These are phyloP conservation scores for Opeltia flavorubescens DNA, from an alignment of 495 filamentous ascomycete genomes.

Conservation along the genomic window DNA sequence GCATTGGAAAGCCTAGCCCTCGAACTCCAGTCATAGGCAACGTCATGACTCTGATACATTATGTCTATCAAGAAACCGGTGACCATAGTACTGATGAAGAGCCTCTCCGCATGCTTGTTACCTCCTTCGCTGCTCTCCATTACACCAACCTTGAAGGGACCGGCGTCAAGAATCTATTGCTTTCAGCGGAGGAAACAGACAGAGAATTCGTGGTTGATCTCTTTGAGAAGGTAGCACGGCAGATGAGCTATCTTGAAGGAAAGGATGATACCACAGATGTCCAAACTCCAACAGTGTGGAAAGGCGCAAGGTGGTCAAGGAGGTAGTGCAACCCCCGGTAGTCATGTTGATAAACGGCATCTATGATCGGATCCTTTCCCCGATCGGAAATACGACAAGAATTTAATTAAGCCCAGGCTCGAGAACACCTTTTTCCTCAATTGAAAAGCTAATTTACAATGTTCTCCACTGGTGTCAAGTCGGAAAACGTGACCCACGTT, in stretches of 20 bases:
- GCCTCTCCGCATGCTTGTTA: conserved; percentile 2
- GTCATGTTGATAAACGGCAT: too few species aligned
- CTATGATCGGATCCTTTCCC: too few species aligned
- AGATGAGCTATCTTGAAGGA: neutral
- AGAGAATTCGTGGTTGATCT: neutral
- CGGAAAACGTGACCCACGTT: too few species aligned
- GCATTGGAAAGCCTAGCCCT: neutral
- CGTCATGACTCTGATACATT: neutral
- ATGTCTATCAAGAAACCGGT: neutral
- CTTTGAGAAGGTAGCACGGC: neutral
- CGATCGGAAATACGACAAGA: too few species aligned
- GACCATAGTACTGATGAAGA: neutral
- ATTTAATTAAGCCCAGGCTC: too few species aligned
- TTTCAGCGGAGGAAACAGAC: neutral
- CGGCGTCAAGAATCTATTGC: neutral
- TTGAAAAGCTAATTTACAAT: too few species aligned
- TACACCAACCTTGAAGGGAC: neutral
- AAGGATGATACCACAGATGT: neutral
- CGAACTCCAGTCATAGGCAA: neutral
- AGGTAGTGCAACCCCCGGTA: neutral
- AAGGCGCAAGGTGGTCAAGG: neutral
- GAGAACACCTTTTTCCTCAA: too few species aligned
- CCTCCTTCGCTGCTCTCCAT: conserved; percentile 1
- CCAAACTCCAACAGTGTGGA: neutral
- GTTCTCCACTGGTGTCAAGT: too few species aligned